Evolutionary conservation across 2,329 filamentous ascomycete species (phyloP).

Genomic region (Cytospora piceicola): DNA sequence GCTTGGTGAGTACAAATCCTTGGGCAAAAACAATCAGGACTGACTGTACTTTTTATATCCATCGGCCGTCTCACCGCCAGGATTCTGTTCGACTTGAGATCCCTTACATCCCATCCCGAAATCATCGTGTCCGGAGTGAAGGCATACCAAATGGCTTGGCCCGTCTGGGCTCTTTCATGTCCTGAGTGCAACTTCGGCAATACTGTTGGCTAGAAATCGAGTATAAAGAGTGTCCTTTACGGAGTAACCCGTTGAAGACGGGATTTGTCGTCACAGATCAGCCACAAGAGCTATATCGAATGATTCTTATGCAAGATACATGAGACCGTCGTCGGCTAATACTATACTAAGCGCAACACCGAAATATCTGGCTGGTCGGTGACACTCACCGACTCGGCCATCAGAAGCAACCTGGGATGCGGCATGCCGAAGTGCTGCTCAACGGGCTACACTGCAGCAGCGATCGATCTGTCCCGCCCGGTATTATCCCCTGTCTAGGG

Average conservation of each 20-base stretch:
- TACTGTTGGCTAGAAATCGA: not conserved
- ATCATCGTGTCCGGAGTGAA: not conserved
- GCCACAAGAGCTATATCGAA: constrained; percentile 25
- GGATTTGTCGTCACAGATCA: constrained; percentile 12
- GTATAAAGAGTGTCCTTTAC: constrained; percentile 3
- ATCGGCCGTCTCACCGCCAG: not conserved
- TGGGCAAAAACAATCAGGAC: not conserved
- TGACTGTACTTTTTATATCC: constrained; percentile 9
- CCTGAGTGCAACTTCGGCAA: not conserved
- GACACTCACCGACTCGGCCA: constrained; percentile 15
- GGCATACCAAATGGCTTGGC: not conserved
- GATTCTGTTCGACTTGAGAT: not conserved
- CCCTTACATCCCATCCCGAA: not conserved
- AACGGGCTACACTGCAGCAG: constrained; percentile 13
- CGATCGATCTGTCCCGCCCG: constrained; percentile 4
- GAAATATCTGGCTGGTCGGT: constrained; percentile 7
- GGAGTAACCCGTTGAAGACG: constrained; percentile 17
- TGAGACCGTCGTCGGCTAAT: constrained; percentile 7
- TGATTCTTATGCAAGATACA: constrained; percentile 19
- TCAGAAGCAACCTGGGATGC: constrained; percentile 17
- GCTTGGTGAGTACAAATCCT: not conserved
- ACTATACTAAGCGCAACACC: not conserved
- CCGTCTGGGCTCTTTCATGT: constrained; percentile 5
- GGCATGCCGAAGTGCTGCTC: constrained; percentile 6
- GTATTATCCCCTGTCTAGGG: constrained; percentile 4